These are phyloP conservation scores for Thamnidium elegans DNA, from an alignment of 192 early-diverging fungal genomes.

Conservation along the genomic window DNA sequence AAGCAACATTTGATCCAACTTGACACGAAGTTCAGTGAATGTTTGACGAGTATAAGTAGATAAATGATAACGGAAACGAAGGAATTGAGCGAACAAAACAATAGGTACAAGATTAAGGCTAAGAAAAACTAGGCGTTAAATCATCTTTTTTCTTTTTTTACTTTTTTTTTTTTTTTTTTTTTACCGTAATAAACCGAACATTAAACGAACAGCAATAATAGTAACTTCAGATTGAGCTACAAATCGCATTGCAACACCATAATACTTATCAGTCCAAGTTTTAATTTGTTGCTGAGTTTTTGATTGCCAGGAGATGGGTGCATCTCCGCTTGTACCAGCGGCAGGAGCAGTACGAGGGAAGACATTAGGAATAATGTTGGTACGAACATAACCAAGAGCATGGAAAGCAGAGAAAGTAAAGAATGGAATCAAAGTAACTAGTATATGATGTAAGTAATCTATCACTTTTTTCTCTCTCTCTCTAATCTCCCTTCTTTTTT, in stretches of 20 bases:
- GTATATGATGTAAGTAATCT: not conserved
- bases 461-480: too few relatives aligned
- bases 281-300: conserved; percentile 49
- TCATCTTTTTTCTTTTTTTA: too few relatives aligned
- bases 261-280: conserved; percentile 56
- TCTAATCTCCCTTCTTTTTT: not conserved
- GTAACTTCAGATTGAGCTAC: conserved; percentile 71
- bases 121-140: conserved; percentile 15
- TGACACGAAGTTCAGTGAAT: conserved; percentile 45
- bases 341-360: conserved; percentile 40
- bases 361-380: conserved; percentile 62
- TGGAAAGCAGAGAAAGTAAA: conserved; percentile 76
- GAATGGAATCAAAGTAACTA: conserved; percentile 72
- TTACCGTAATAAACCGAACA: conserved; percentile 53
- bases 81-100: conserved; percentile 66
- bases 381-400: conserved; percentile 64
- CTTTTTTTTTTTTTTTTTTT: conserved; percentile 15
- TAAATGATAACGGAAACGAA: conserved; percentile 70
- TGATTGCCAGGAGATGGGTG: conserved; percentile 35
- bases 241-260: conserved; percentile 56
- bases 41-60: conserved; percentile 48
- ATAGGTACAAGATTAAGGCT: conserved; percentile 27
- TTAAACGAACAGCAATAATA: conserved; percentile 60
- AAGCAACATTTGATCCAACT: conserved; percentile 37
- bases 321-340: conserved; percentile 13